Evolutionary conservation across 306 rosid genomes (phyloP).

Genomic region (Pterocarpus macrocarpus): DNA sequence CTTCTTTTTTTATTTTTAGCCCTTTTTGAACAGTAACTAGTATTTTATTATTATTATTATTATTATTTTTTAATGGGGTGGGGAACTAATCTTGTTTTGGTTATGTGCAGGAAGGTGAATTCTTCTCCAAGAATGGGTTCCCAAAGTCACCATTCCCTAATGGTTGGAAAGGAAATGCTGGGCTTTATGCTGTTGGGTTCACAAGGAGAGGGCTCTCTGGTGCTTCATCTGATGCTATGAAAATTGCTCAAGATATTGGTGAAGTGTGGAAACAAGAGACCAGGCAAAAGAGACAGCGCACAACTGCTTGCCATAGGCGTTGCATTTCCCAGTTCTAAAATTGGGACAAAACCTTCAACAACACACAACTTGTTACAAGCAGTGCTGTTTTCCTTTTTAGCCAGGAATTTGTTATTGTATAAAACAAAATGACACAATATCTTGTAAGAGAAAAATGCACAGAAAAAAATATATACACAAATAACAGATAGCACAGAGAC

Average conservation of each 20-base stretch:
- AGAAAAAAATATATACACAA: not conserved
- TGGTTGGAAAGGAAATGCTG: constrained; percentile 91
- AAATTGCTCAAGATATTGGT: constrained; percentile 81
- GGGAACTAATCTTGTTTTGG: constrained; percentile 47
- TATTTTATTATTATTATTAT: not conserved
- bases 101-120: constrained; percentile 78
- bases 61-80: not conserved
- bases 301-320: constrained; percentile 71
- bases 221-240: constrained; percentile 79
- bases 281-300: constrained; percentile 64
- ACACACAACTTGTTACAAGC: not conserved
- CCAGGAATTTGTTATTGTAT: constrained; percentile 49
- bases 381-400: constrained; percentile 34
- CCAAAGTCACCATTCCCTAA: constrained; percentile 82
- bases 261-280: constrained; percentile 79
- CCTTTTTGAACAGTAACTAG: not conserved
- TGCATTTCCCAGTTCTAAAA: constrained; percentile 89
- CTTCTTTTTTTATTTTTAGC: not conserved
- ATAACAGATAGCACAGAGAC: constrained; percentile 45
- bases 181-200: constrained; percentile 94
- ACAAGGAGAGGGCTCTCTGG: constrained; percentile 95
- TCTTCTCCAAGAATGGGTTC: constrained; percentile 81
- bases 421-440: constrained; percentile 24
- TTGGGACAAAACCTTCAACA: not conserved
- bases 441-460: constrained; percentile 44